Evolutionary conservation across 2,329 filamentous ascomycete genomes (phyloP).

Genomic region (Saccharata proteae): DNA sequence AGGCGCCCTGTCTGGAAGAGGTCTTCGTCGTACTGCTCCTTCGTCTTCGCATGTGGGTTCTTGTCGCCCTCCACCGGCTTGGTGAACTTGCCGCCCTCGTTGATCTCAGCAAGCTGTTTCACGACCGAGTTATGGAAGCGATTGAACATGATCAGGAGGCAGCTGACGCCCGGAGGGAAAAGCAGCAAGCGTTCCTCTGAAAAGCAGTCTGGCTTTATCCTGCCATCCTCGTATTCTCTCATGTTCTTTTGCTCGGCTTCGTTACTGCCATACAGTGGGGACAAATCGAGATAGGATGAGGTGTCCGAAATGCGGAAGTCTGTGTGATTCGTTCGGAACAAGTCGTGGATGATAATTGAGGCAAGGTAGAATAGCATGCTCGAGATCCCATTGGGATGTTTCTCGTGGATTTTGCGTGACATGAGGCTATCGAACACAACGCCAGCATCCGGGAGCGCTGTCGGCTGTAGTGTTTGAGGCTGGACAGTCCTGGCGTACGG

Average conservation of each 20-base stretch:
- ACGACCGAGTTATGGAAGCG: conserved; percentile 80
- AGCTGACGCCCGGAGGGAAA: conserved; percentile 57
- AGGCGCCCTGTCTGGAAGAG: conserved; percentile 41
- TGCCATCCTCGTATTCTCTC: conserved; percentile 53
- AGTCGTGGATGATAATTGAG: conserved; percentile 50
- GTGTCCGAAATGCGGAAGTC: conserved; percentile 54
- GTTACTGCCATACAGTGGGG: conserved; percentile 61
- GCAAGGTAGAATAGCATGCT: conserved; percentile 66
- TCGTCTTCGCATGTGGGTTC: conserved; percentile 16
- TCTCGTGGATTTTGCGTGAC: conserved; percentile 47
- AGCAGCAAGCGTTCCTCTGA: conserved; percentile 51
- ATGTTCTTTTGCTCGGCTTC: conserved; percentile 54
- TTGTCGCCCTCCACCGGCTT: conserved; percentile 36
- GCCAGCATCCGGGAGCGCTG: conserved; percentile 51
- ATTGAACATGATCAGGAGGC: conserved; percentile 55
- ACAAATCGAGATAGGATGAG: conserved; percentile 63
- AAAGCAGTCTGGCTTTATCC: conserved; percentile 60
- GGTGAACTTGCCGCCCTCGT: conserved; percentile 68
- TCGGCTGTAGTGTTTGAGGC: conserved; percentile 43
- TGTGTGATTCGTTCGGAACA: conserved; percentile 52
- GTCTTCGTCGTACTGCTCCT: conserved; percentile 30
- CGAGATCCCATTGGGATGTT: conserved; percentile 61
- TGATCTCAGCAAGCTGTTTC: conserved; percentile 68
- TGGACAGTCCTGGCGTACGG: conserved; percentile 58
- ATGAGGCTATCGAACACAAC: conserved; percentile 57